phyloP scores from a whole-genome alignment of 306 rosid genomes.

The Malus sylvestris region DNA sequence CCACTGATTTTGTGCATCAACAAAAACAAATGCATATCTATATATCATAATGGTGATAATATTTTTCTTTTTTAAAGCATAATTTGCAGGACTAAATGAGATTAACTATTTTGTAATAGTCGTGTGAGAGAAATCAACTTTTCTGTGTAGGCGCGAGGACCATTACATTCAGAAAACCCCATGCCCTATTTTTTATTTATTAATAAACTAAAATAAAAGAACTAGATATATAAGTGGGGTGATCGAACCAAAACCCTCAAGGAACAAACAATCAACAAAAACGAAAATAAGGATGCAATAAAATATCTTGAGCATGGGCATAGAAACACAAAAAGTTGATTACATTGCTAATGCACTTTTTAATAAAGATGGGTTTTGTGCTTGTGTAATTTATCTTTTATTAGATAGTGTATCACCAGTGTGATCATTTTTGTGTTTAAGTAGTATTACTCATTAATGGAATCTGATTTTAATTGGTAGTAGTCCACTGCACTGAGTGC shows the following conservation, averaged over 20 bases:
- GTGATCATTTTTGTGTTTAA: neutral
- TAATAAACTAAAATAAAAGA: neutral
- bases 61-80: no score
- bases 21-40: neutral
- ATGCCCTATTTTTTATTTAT: no score
- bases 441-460: neutral
- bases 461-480: neutral
- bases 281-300: no score
- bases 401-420: neutral
- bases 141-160: neutral
- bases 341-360: no score
- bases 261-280: no score
- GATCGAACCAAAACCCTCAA: no score
- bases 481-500: conserved; percentile 20
- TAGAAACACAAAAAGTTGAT: no score
- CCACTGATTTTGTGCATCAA: no score
- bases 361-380: no score
- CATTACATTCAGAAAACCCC: no score
- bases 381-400: no score
- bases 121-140: neutral
- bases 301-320: no score
- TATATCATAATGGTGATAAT: neutral
- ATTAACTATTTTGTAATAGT: neutral
- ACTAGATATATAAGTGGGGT: neutral
- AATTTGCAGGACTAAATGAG: neutral